Conservation (phyloP, 257 asterid species). For the Verbena officinalis region DNA sequence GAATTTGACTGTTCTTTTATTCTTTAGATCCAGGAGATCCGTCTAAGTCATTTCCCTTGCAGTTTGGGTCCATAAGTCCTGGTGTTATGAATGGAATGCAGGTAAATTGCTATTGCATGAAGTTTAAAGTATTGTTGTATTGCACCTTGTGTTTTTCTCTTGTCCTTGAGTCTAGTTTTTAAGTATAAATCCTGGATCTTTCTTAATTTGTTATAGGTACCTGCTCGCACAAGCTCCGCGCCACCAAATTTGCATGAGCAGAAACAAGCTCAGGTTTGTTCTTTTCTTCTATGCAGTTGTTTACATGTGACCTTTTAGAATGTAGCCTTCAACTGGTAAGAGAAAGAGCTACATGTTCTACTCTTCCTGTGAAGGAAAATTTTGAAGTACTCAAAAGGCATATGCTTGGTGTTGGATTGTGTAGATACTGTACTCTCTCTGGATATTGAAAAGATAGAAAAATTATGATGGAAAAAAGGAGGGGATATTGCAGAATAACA, state of each 20-base stretch:
- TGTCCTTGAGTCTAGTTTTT: slow-evolving; percentile 17
- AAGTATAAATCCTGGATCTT: slow-evolving; percentile 25
- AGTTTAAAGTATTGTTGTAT: not conserved
- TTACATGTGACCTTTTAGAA: not conserved
- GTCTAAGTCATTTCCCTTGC: slow-evolving; percentile 65
- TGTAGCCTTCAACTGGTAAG: slow-evolving; percentile 8
- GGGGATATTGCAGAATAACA: not conserved
- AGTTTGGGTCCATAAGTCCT: slow-evolving; percentile 93
- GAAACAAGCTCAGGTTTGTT: slow-evolving; percentile 77
- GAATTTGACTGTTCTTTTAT: slow-evolving; percentile 29
- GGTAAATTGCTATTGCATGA: slow-evolving; percentile 42
- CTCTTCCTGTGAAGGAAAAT: slow-evolving; percentile 3
- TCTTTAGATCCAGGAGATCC: slow-evolving; percentile 58
- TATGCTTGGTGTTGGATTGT: not conserved
- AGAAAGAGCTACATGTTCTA: not conserved
- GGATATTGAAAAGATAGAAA: slow-evolving; percentile 18
- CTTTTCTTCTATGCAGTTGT: slow-evolving; percentile 22
- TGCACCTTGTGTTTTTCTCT: not conserved
- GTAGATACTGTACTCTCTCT: not conserved
- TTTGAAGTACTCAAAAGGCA: not conserved
- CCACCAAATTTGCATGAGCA: slow-evolving; percentile 97
- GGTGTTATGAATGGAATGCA: slow-evolving; percentile 80
- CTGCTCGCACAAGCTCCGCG: slow-evolving; percentile 94
- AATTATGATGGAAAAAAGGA: not conserved
- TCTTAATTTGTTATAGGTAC: slow-evolving; percentile 52